Base-by-base conservation (phyloP, 345 rosid species). In the Trapa bicornis region DNA sequence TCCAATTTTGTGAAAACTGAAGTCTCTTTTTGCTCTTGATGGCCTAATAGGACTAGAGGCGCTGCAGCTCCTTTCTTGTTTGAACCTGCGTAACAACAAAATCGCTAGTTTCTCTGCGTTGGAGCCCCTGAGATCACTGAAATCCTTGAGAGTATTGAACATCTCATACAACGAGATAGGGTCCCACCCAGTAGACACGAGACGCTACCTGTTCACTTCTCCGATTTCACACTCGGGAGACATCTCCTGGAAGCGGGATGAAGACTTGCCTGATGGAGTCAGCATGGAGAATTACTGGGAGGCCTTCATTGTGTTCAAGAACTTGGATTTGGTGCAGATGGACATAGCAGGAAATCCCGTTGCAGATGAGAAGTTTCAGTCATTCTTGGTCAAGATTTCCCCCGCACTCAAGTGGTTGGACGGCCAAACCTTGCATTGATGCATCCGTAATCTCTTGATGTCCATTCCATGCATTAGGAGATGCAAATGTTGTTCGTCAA, bases 91-190 rank as follows among this genome's bases (percentile, higher is more conserved):
- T 64, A 79, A 79, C 77, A 94, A 91, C 80, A 87, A 74, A 71
- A 75, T 94, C 22, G 56, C 82, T 29, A 88, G 76, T 76, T 85
- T 94, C 78, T 80, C 89, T 63, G 83, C 97, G 22, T 67, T 94
- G 71, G 91, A 78, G 67, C 85, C 99, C 64, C 70, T 91, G 67
- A 82, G 92, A 76, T 81, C 69, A 71, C 70, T 94, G 74, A 84
- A 79, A 72, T 83, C 80, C 39, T 69, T 94, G 73, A 83, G 77
- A 75, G 89, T 80, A 68, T 71, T 94, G 78, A 82, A 89, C 78
- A 77, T 94, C 71, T 91, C 99, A 67, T 56, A 86, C 76, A 94
- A 91, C 68, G 85, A 87, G 80, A 89, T 94, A n/a, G 99, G 97
- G 47, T 69, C 83, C 15, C 95, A 91, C 76, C 75, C 96, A 17